Evolutionary conservation across 2,329 filamentous ascomycete species (phyloP), one percentile per base, ranked within the genome.

Genomic region (Aspergillus oerlinghausenensis): DNA sequence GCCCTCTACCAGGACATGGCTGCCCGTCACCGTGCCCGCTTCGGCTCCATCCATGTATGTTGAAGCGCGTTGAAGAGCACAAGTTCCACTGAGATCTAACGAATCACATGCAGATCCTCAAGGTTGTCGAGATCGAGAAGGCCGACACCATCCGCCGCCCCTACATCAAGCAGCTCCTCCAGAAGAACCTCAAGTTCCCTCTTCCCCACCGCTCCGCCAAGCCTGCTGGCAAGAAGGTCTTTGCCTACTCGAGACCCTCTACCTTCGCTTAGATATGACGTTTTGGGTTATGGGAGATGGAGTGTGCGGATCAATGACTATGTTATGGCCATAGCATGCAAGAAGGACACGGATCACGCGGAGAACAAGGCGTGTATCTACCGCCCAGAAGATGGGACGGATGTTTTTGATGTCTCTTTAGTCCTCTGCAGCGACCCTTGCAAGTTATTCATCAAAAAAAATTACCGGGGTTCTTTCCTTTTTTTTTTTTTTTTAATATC

Each of bases 1-100:
- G 82, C 93, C 70, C 87, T 99, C 77, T 99, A 99, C 89, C 90
- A 94, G 82, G 94, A 99, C 84, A 97, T 99, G 94, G 92, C 94
- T 71, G 93, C 95, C 80, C 91, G 94, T 79, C 94, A 99, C 88
- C 92, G 90, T 78, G 88, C 94, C 76, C 90, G 94, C 75, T 99
- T 99, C 86, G 88, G 94, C 82, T 95, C 90, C 71, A 94, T 99
- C 79, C 92, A 97, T 87, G 93, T 97, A 92, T 67, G 92, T 84
- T 66, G 42, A 10, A 11, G 4, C 32, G 1, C 21, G 10, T 45
- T 47, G 6, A 2, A 3, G 9, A 11, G 3, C 43, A 25, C 14
- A 11, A 3, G 21, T 3, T 26, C 0, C 43, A 7, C 2, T 26
- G 19, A 14, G 9, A 7, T 26, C 43, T 47, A 47, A 47, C 23